Evolutionary conservation across 768 basidiomycete genomes (phyloP).

Genomic region (Termitomyces sp.): DNA sequence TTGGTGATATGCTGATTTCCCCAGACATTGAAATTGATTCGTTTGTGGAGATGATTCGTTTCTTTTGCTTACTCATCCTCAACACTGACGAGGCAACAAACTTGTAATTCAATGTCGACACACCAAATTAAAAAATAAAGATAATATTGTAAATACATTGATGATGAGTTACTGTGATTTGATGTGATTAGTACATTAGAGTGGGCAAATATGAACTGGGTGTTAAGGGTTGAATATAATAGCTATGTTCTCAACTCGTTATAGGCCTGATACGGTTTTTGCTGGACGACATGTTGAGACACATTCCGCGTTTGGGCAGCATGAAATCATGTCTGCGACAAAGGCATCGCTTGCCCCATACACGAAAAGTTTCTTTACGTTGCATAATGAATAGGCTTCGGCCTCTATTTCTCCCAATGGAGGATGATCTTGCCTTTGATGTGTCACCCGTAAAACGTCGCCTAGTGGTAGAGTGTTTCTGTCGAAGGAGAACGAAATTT

Average conservation of each 20-base stretch:
- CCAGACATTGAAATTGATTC: slow-evolving; percentile 43
- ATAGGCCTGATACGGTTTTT: background rate
- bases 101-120: background rate
- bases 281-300: background rate
- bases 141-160: background rate
- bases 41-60: slow-evolving; percentile 61
- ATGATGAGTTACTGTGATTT: background rate
- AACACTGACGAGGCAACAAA: slow-evolving; percentile 56
- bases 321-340: background rate
- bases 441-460: background rate
- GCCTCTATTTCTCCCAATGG: background rate
- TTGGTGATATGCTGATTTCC: background rate
- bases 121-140: too few relatives aligned
- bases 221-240: too few relatives aligned
- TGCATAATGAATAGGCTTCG: background rate
- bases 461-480: background rate
- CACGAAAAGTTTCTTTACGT: background rate
- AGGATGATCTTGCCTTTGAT: background rate
- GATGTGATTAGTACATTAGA: background rate
- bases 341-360: slow-evolving; percentile 9
- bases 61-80: slow-evolving; percentile 59
- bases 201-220: background rate
- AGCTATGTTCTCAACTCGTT: too few relatives aligned
- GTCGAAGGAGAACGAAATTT: slow-evolving; percentile 13
- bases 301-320: slow-evolving; percentile 1